A percentile compares a stretch with the other conserved stretches of the same genome.
Evolutionary conservation across 192 early-diverging fungal species (phyloP).

Genomic region (Rhizoclosmatium globosum): DNA sequence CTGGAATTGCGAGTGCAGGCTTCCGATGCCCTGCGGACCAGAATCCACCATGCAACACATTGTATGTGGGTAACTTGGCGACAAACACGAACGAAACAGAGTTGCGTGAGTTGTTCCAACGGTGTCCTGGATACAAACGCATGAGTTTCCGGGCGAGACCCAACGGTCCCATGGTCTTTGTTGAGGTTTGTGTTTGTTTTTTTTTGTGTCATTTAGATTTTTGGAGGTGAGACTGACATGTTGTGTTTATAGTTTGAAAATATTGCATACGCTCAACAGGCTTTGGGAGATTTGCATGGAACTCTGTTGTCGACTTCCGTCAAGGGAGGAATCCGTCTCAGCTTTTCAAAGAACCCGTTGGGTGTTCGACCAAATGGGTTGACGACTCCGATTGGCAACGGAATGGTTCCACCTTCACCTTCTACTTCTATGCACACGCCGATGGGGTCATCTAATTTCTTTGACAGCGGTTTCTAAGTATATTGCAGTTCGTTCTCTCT

Average conservation of each 20-base stretch:
- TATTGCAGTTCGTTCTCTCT: not conserved
- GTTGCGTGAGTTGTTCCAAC: conserved; percentile 80
- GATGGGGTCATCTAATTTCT: conserved; percentile 5
- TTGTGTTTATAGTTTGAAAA: conserved; percentile 80
- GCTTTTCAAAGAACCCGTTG: conserved; percentile 96
- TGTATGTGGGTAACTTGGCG: conserved; percentile 98
- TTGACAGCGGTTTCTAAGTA: conserved; percentile 11
- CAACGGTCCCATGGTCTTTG: conserved; percentile 99
- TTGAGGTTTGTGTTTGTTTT: conserved; percentile 67
- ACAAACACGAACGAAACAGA: conserved; percentile 90
- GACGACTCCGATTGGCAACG: conserved; percentile 18
- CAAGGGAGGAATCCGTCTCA: conserved; percentile 94
- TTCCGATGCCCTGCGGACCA: conserved; percentile 73
- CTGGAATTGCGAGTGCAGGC: conserved; percentile 24
- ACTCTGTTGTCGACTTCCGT: conserved; percentile 82
- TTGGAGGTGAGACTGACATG: not conserved
- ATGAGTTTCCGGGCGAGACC: conserved; percentile 87
- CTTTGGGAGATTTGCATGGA: conserved; percentile 87
- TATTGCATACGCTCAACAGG: conserved; percentile 89
- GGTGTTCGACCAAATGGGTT: conserved; percentile 73
- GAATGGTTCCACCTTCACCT: conserved; percentile 23
- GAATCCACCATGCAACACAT: conserved; percentile 98
- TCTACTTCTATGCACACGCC: conserved; percentile 25
- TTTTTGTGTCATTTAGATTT: not conserved
- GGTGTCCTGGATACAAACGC: conserved; percentile 88